phyloP scores from a whole-genome alignment of 1,284 basidiomycete species.

The Sphagnurus paluster region DNA sequence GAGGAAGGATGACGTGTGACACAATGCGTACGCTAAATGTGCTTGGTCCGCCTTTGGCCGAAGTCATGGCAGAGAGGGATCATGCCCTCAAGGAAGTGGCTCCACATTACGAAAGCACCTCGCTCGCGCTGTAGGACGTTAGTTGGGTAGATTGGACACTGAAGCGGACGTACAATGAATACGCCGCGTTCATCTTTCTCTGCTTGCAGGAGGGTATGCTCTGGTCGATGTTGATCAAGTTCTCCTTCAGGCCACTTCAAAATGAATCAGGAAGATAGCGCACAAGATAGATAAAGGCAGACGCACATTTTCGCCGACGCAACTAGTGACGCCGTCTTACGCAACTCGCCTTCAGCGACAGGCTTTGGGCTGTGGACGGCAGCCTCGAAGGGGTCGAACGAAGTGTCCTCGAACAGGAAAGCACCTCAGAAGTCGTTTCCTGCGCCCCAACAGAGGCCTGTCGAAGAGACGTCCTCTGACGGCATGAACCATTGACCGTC shows the following conservation, averaged over 20 bases:
- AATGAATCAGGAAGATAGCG: background rate
- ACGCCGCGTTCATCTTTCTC: slow-evolving; percentile 85
- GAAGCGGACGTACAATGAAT: slow-evolving; percentile 59
- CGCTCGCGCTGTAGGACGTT: slow-evolving; percentile 59
- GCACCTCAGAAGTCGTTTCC: slow-evolving; percentile 65
- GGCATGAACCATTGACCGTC: slow-evolving; percentile 53
- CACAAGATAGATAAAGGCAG: slow-evolving; percentile 6
- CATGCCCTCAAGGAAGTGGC: slow-evolving; percentile 70
- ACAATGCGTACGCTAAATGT: slow-evolving; percentile 63
- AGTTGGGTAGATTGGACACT: slow-evolving; percentile 3
- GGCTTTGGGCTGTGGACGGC: slow-evolving; percentile 76
- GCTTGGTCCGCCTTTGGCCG: slow-evolving; percentile 78
- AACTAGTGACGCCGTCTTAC: slow-evolving; percentile 77
- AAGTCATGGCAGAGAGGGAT: slow-evolving; percentile 73
- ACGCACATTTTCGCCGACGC: slow-evolving; percentile 67
- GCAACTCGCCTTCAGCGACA: slow-evolving; percentile 78
- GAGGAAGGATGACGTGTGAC: slow-evolving; percentile 24
- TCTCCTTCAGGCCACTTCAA: slow-evolving; percentile 47
- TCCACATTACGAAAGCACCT: slow-evolving; percentile 76
- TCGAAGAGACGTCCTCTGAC: slow-evolving; percentile 42
- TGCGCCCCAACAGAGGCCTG: slow-evolving; percentile 66
- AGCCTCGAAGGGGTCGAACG: slow-evolving; percentile 68
- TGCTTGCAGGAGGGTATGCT: slow-evolving; percentile 71
- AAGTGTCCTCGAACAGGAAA: slow-evolving; percentile 71
- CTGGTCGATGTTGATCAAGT: slow-evolving; percentile 63